Evolutionary conservation across 2,329 filamentous ascomycete genomes (phyloP), one percentile per base, ranked within the genome.

Genomic region (Cercospora sp.): DNA sequence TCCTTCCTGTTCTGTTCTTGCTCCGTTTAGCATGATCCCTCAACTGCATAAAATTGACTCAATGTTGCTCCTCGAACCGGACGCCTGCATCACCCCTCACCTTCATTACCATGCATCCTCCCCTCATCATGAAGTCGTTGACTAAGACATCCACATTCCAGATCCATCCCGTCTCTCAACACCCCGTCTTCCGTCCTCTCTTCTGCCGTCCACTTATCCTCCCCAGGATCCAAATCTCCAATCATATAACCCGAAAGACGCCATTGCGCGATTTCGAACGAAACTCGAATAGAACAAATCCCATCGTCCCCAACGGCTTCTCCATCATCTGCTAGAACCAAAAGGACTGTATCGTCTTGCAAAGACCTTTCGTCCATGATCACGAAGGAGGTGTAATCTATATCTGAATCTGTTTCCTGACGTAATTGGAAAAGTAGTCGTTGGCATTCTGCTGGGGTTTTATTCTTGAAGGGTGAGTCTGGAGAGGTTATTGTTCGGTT

Each of bases 351-450:
- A 9, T 61, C 36, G 5, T 61, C 59, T 13, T 12, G 33, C 13
- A 61, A 20, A 7, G 33, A 61, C 36, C 59, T 42, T 13, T 61
- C 33, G 33, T 61, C 59, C 59, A 61, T 61, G 20, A 61, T 61
- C 0, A 48, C 59, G 23, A 61, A 61, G 13, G 33, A 36, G 0
- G n/a, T 26, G 16, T 61, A 61, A 6, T 61, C 36, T 36, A 61
- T 36, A 61, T 61, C 59, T 26, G 59, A 61, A 5, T n/a, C 36
- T 13, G 59, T 61, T 7, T 30, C 20, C n/a, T 26, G 18, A 18
- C 59, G 23, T 36, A 48, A 26, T 18, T 48, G 23, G 16, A 48
- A 18, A 9, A 61, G 59, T 1, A 61, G 23, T 36, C 26, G 18
- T n/a, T 61, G 36, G 13, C 59, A 61, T 48, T 61, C 12, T 30